These are phyloP conservation scores for Hymenoscyphus occultus DNA, from an alignment of 2,329 filamentous ascomycete species.

Conservation along the genomic window DNA sequence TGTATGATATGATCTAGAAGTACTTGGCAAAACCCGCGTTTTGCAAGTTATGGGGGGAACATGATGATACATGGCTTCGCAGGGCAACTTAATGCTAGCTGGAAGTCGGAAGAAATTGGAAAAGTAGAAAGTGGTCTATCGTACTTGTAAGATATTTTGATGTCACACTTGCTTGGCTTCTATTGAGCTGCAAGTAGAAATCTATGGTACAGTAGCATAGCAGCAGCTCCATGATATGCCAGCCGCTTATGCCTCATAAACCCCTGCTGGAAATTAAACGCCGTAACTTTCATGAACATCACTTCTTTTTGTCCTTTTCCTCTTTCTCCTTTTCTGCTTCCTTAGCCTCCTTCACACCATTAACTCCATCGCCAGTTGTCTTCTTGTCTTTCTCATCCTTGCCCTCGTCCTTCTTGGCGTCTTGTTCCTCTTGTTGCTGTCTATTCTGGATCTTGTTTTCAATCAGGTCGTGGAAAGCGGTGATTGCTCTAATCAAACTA, in stretches of 20 bases:
- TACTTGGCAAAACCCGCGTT: neutral
- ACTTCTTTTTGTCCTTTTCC: slow-evolving; percentile 49
- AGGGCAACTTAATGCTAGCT: neutral
- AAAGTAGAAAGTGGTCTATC: neutral
- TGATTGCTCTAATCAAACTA: slow-evolving; percentile 95
- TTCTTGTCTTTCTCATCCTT: slow-evolving; percentile 66
- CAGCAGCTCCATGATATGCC: slow-evolving; percentile 25
- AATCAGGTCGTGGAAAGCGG: slow-evolving; percentile 97
- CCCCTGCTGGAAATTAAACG: slow-evolving; percentile 25
- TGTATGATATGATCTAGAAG: neutral
- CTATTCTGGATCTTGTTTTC: slow-evolving; percentile 99
- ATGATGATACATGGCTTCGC: neutral
- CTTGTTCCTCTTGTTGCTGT: slow-evolving; percentile 94
- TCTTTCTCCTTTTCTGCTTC: slow-evolving; percentile 52
- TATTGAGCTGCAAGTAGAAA: slow-evolving; percentile 31
- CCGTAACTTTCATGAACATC: slow-evolving; percentile 24
- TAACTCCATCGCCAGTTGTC: slow-evolving; percentile 50
- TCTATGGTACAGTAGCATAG: slow-evolving; percentile 37
- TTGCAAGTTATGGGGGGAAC: neutral
- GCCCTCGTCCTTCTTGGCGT: slow-evolving; percentile 66
- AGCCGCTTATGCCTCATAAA: slow-evolving; percentile 27
- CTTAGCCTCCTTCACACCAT: slow-evolving; percentile 45
- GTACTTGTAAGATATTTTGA: slow-evolving; percentile 5
- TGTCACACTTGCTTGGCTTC: slow-evolving; percentile 26
- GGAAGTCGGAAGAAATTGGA: neutral